Evolutionary conservation across 2,329 filamentous ascomycete genomes (phyloP).

Genomic region (Colletotrichum sp.): DNA sequence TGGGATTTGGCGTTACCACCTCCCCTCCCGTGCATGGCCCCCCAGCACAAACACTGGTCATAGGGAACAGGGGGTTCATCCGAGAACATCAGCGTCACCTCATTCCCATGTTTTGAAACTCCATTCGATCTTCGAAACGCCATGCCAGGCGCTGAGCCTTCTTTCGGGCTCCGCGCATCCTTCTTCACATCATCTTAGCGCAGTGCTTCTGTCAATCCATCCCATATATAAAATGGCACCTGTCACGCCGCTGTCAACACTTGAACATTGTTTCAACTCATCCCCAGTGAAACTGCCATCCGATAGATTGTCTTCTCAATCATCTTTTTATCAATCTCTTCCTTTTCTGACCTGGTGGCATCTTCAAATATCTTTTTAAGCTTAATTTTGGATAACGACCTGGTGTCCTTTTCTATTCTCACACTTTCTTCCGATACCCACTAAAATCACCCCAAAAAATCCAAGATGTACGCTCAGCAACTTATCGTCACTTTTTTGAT

Average conservation of each 20-base stretch:
- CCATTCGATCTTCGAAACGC: background rate
- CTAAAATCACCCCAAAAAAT: background rate
- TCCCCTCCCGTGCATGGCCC: background rate
- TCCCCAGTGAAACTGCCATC: background rate
- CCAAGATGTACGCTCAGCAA: background rate
- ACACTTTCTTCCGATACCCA: background rate
- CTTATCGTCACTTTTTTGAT: background rate
- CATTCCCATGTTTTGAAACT: background rate
- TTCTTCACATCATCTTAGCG: background rate
- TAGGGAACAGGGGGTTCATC: background rate
- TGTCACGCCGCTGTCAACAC: background rate
- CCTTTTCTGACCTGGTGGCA: background rate
- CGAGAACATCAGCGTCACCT: background rate
- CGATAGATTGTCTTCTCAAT: background rate
- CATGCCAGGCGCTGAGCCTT: background rate
- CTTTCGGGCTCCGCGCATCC: background rate
- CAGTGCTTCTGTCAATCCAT: background rate
- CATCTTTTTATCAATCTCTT: background rate
- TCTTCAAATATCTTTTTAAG: background rate
- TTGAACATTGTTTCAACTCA: background rate
- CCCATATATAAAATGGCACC: background rate
- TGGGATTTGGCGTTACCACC: background rate
- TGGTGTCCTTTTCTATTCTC: background rate
- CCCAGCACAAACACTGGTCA: background rate
- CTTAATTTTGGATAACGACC: background rate